Evolutionary conservation across 1,284 basidiomycete species (phyloP).

Genomic region (Fomitiporia mediterranea): DNA sequence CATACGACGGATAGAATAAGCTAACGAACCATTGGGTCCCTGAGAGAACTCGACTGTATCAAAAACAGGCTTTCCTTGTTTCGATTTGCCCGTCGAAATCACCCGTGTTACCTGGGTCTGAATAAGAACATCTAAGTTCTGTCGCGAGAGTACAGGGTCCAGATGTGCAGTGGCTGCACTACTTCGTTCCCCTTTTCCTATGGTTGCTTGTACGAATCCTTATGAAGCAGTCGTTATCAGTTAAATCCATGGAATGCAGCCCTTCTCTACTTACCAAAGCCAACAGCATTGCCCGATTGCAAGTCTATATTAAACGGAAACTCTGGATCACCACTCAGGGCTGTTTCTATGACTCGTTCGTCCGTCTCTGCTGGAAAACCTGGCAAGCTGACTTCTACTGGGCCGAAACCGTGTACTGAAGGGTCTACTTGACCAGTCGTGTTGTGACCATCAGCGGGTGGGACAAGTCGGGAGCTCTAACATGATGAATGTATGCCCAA

Average conservation of each 20-base stretch:
- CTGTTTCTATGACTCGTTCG: conserved; percentile 31
- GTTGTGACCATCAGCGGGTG: conserved; percentile 30
- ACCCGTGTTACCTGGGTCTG: conserved; percentile 22
- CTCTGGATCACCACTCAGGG: conserved; percentile 28
- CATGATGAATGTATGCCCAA: not conserved
- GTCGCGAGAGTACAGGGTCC: conserved; percentile 24
- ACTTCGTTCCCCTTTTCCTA: conserved; percentile 30
- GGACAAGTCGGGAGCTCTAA: conserved; percentile 29
- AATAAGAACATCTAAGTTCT: conserved; percentile 27
- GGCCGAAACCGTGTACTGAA: conserved; percentile 31
- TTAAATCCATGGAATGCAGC: too few relatives aligned
- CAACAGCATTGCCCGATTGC: conserved; percentile 34
- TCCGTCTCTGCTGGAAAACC: conserved; percentile 32
- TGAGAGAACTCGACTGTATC: conserved; percentile 32
- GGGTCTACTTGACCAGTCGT: conserved; percentile 31
- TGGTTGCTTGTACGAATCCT: conserved; percentile 36
- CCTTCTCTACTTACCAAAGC: conserved; percentile 31
- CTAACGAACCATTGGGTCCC: conserved; percentile 22
- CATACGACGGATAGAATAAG: not conserved
- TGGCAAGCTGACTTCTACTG: conserved; percentile 32
- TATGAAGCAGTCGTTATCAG: too few relatives aligned
- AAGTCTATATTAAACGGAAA: conserved; percentile 39
- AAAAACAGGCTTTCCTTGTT: conserved; percentile 26
- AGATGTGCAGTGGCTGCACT: conserved; percentile 38
- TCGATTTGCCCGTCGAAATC: conserved; percentile 21